Base-by-base conservation (phyloP, 106 monocot genomes). In the Iris macrosiphon region DNA sequence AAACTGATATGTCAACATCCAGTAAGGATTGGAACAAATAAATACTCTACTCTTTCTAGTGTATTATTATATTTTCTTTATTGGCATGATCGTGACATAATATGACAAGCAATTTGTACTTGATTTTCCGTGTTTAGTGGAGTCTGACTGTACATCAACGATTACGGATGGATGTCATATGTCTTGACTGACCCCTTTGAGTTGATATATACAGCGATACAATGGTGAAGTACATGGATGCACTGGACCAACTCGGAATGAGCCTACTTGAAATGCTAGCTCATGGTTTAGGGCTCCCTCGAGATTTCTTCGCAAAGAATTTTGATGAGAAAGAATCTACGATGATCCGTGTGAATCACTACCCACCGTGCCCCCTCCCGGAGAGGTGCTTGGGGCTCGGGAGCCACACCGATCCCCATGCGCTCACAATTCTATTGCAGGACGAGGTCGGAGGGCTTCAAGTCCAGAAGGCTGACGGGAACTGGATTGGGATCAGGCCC, bases 311-410 rank as follows among this genome's bases (percentile, higher is more conserved):
- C 33, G 10, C 61, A 6, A 61, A 44, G 16, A 47, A 61, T 17
- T 61, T 45, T 13, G 5, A 48, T 5, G 46, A 61, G 32, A 47
- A 47, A 10, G 10, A 19, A 11, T 45, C 44, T 5, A 61, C 46
- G 22, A 61, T 61, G 31, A 26, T 61, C 30, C n/a, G 61, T 31
- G 61, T 61, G 11, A 61, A 61, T 8, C 28, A 47, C 5, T 61
- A 61, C 19, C 61, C 61, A 6, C 61, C 61, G 14, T 61, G 61
- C 32, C 61, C 61, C n/a, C 46, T 61, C 13, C 61, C 47, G 6
- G 61, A 61, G 19, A 61, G 32, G 29, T 61, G 61, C 29, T 17
- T 61, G 33, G 61, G 61, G 0, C 61, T 61, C 2, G 61, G 61
- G 21, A 61, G 61, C 61, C 61, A 61, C 46, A 43, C 61, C 0